Conservation (phyloP, 345 rosid species). For the Isatis tinctoria region DNA sequence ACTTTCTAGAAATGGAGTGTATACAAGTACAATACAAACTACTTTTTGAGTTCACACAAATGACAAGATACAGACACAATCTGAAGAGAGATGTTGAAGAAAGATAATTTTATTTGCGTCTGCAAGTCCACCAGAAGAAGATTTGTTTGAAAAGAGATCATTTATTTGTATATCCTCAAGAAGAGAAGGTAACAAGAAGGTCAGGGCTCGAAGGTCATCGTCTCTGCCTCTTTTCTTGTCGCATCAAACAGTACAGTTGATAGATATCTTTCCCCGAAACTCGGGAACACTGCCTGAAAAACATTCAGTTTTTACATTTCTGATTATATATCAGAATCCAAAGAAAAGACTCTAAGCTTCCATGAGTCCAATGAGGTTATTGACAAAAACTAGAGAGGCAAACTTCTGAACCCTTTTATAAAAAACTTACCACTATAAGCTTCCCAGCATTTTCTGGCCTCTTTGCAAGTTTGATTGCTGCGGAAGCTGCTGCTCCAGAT, state of each 20-base stretch:
- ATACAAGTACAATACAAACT: neutral
- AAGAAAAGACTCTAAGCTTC: neutral
- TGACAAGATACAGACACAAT: neutral
- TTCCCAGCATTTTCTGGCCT: constrained; percentile 79
- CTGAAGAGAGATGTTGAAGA: neutral
- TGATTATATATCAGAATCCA: neutral
- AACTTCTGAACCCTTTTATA: neutral
- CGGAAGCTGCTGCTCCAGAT: constrained; percentile 80
- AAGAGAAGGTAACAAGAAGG: neutral
- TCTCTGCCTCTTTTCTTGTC: constrained; percentile 55
- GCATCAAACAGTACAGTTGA: constrained; percentile 71
- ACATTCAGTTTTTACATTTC: neutral
- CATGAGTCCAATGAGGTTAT: neutral
- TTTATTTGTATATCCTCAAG: neutral
- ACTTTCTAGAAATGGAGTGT: neutral
- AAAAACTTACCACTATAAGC: constrained; percentile 66
- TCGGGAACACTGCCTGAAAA: constrained; percentile 65
- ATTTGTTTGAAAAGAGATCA: no score
- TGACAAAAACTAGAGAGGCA: no score
- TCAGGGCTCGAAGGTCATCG: constrained; percentile 49
- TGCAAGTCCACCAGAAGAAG: neutral
- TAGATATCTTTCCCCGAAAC: constrained; percentile 70
- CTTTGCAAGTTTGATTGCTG: constrained; percentile 80
- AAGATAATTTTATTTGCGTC: neutral
- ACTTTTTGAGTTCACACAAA: neutral